Evolutionary conservation across 352 stramenopile species (phyloP).

Genomic region (Phytophthora meadii): DNA sequence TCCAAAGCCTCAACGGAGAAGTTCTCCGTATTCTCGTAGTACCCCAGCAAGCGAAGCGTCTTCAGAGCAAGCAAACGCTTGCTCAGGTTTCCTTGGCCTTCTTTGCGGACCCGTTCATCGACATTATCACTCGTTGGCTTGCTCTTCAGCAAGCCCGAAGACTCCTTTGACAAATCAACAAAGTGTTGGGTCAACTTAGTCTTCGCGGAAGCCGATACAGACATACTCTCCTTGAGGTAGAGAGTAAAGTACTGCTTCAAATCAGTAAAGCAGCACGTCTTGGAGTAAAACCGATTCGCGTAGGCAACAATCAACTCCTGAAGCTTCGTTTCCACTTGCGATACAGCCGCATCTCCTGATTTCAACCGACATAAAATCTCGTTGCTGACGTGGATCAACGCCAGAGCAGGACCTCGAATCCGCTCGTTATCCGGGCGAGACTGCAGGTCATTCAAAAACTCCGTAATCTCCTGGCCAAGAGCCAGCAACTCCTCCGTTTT

Average conservation of each 20-base stretch:
- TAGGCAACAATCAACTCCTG: constrained; percentile 64
- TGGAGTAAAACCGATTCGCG: constrained; percentile 72
- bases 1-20: constrained; percentile 46
- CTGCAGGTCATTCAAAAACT: constrained; percentile 56
- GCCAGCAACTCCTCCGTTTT: constrained; percentile 33
- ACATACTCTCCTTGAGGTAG: constrained; percentile 42
- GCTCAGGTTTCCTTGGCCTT: constrained; percentile 56
- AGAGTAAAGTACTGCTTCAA: constrained; percentile 78
- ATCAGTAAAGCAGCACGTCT: constrained; percentile 89
- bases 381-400: constrained; percentile 59
- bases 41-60: constrained; percentile 73
- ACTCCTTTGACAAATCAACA: constrained; percentile 41
- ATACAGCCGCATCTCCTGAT: constrained; percentile 25
- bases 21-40: constrained; percentile 35
- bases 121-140: constrained; percentile 24
- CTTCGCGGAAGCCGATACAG: constrained; percentile 48
- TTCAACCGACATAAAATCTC: constrained; percentile 57
- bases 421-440: constrained; percentile 52
- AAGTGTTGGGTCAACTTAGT: constrained; percentile 46
- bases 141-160: constrained; percentile 21
- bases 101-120: constrained; percentile 46
- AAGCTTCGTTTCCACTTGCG: constrained; percentile 51
- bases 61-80: constrained; percentile 72
- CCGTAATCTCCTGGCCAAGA: constrained; percentile 33
- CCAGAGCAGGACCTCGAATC: constrained; percentile 75